Evolutionary conservation across 2,329 filamentous ascomycete genomes (phyloP).

Genomic region (Kalaharituber pfeilii): DNA sequence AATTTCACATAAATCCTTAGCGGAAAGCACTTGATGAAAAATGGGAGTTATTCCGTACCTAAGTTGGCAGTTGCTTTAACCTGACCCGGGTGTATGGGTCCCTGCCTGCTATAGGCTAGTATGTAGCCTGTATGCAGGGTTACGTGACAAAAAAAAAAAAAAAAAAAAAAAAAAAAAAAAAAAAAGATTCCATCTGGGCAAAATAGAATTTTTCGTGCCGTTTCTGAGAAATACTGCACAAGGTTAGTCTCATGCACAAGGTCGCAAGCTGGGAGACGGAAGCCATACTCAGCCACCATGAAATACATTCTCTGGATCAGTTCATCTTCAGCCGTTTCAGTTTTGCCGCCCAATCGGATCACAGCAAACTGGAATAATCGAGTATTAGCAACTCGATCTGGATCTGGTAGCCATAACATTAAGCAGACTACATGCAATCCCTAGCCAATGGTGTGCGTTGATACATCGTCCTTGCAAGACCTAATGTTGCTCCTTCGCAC

Average conservation of each 20-base stretch:
- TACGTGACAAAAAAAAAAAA: too few relatives aligned
- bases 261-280: constrained; percentile 4
- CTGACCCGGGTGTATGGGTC: too few relatives aligned
- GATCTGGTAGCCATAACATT: too few relatives aligned
- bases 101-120: too few relatives aligned
- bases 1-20: too few relatives aligned
- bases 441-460: background rate
- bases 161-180: too few relatives aligned
- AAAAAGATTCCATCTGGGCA: background rate
- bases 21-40: too few relatives aligned
- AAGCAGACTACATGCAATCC: background rate
- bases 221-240: background rate
- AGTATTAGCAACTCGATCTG: too few relatives aligned
- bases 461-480: constrained; percentile 5
- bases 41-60: too few relatives aligned
- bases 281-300: constrained; percentile 4
- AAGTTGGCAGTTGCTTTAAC: too few relatives aligned
- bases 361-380: background rate
- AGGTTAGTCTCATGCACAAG: constrained; percentile 6
- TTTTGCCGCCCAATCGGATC: constrained; percentile 1
- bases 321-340: background rate
- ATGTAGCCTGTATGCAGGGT: too few relatives aligned
- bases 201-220: background rate
- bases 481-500: constrained; percentile 8
- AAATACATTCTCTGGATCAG: constrained; percentile 2